Evolutionary conservation across 495 filamentous ascomycete genomes (phyloP).

Genomic region (Aspergillus indologenus): DNA sequence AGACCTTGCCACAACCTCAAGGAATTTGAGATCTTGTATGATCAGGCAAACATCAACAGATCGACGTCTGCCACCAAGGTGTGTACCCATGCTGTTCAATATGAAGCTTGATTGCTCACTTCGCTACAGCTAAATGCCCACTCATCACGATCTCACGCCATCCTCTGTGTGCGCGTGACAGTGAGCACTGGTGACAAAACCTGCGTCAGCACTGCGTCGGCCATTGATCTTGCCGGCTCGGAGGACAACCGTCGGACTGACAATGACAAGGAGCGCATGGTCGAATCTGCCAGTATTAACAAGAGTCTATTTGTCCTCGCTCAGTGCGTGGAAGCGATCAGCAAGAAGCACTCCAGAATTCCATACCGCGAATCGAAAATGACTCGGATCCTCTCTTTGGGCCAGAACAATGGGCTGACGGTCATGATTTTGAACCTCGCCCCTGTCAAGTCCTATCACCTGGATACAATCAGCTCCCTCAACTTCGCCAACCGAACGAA

Average conservation of each 20-base stretch:
- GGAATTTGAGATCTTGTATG: conserved; percentile 90
- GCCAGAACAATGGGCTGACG: conserved; percentile 93
- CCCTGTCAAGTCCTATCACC: conserved; percentile 78
- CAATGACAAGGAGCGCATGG: conserved; percentile 87
- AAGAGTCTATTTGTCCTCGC: conserved; percentile 93
- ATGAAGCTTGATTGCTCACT: neutral
- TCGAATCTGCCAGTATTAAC: conserved; percentile 98
- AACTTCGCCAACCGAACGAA: conserved; percentile 96
- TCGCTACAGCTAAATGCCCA: conserved; percentile 73
- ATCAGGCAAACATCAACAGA: conserved; percentile 89
- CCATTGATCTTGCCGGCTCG: conserved; percentile 94
- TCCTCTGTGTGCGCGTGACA: conserved; percentile 84
- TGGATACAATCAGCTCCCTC: conserved; percentile 89
- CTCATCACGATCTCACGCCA: conserved; percentile 89
- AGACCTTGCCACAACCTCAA: conserved; percentile 79
- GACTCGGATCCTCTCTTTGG: conserved; percentile 89
- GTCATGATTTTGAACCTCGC: conserved; percentile 97
- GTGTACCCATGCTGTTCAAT: conserved; percentile 3
- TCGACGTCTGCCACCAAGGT: conserved; percentile 90
- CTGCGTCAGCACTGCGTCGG: conserved; percentile 78
- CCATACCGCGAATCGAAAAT: conserved; percentile 96
- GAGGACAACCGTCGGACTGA: conserved; percentile 95
- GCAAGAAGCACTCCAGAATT: conserved; percentile 72
- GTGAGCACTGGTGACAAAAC: conserved; percentile 69
- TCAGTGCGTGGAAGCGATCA: conserved; percentile 95